phyloP scores from a whole-genome alignment of 2,329 filamentous ascomycete species.

The Beauveria bassiana region DNA sequence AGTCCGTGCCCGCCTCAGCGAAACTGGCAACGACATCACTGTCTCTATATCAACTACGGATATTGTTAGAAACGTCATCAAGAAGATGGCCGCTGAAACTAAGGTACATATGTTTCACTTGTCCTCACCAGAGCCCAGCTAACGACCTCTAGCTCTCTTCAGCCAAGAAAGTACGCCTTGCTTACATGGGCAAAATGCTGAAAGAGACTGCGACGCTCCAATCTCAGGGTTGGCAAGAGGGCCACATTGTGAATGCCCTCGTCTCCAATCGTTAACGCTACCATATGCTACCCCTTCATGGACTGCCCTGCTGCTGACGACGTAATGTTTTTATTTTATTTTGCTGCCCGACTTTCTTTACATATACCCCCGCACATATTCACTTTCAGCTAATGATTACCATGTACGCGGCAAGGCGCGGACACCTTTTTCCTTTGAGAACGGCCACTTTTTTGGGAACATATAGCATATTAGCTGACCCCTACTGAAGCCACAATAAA shows the following conservation, averaged over 20 bases:
- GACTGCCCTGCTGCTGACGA: neutral
- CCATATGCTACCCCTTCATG: neutral
- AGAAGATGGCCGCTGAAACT: conserved; percentile 55
- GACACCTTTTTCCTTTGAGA: neutral
- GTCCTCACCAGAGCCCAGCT: neutral
- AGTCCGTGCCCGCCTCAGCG: conserved; percentile 57
- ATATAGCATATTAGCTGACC: neutral
- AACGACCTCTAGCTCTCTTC: conserved; percentile 41
- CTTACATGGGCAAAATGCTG: conserved; percentile 75
- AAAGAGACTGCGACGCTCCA: conserved; percentile 58
- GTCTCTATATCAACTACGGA: conserved; percentile 52
- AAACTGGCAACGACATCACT: conserved; percentile 55
- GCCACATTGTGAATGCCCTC: conserved; percentile 70
- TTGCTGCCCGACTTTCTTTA: neutral
- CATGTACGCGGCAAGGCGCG: neutral
- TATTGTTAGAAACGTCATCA: conserved; percentile 54
- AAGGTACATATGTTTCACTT: conserved; percentile 40
- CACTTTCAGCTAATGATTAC: neutral
- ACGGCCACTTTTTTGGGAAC: neutral
- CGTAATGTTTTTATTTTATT: neutral
- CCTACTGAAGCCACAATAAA: neutral
- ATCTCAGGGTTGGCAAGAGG: conserved; percentile 67
- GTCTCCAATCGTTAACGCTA: conserved; percentile 44
- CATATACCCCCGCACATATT: conserved; percentile 7
- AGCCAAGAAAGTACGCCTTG: conserved; percentile 58